Percentiles rank a stretch among this genome's conserved stretches.
Conservation (phyloP, 768 basidiomycete species). For the Mycena indigotica region DNA sequence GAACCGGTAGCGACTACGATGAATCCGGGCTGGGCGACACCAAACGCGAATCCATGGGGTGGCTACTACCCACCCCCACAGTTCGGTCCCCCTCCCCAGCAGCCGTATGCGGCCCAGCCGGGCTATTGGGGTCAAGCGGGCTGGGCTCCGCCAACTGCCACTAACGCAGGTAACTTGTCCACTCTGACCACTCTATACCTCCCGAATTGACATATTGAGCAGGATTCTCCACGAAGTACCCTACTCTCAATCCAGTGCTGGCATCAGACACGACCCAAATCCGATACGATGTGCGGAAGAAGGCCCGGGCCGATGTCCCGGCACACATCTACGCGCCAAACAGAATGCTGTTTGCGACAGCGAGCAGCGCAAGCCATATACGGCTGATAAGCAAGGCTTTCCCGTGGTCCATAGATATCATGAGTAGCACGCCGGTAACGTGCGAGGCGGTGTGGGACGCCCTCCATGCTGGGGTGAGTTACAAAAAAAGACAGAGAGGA, state of each 20-base stretch:
- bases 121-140: not conserved
- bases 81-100: not conserved
- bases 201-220: slow-evolving; percentile 2
- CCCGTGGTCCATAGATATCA: slow-evolving; percentile 67
- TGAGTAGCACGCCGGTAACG: slow-evolving; percentile 41
- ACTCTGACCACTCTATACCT: not conserved
- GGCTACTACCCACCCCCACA: not conserved
- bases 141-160: not conserved
- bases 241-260: slow-evolving; percentile 55
- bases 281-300: slow-evolving; percentile 50
- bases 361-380: slow-evolving; percentile 40
- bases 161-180: not conserved
- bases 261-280: slow-evolving; percentile 53
- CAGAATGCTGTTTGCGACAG: slow-evolving; percentile 39
- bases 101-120: not conserved
- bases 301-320: slow-evolving; percentile 44
- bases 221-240: slow-evolving; percentile 42
- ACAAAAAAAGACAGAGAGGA: not conserved
- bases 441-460: slow-evolving; percentile 60
- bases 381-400: slow-evolving; percentile 63
- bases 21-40: not conserved
- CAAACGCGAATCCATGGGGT: not conserved
- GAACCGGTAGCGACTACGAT: no score
- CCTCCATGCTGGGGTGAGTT: slow-evolving; percentile 37
- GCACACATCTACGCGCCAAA: slow-evolving; percentile 44